phyloP scores from a whole-genome alignment of 2,329 filamentous ascomycete species.

The Mariannaea sp. region DNA sequence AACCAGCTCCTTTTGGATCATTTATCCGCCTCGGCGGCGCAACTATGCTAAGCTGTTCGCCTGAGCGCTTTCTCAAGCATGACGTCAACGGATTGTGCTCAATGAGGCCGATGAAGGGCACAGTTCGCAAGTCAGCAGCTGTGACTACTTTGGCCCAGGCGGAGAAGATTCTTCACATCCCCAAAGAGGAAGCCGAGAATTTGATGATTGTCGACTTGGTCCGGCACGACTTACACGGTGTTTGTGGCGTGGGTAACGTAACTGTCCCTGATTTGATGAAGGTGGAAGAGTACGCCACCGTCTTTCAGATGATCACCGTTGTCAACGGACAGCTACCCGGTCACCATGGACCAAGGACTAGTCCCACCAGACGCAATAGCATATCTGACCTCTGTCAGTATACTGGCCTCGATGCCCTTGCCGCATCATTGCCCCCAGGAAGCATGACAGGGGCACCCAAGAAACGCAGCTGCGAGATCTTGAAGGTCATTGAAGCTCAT shows the following conservation, averaged over 20 bases:
- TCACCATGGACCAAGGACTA: conserved; percentile 20
- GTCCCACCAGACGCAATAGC: conserved; percentile 13
- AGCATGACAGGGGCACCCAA: conserved; percentile 98
- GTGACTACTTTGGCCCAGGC: conserved; percentile 74
- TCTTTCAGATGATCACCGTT: conserved; percentile 90
- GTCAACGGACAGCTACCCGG: conserved; percentile 70
- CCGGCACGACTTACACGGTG: conserved; percentile 88
- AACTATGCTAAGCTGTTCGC: conserved; percentile 81
- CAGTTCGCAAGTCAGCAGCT: conserved; percentile 75
- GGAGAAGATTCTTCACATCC: conserved; percentile 71
- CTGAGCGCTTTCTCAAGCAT: conserved; percentile 81
- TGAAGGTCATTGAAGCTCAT: conserved; percentile 68
- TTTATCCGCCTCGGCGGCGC: conserved; percentile 72
- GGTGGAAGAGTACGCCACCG: conserved; percentile 88
- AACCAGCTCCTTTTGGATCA: conserved; percentile 84
- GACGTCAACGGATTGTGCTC: conserved; percentile 62
- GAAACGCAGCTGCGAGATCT: conserved; percentile 85
- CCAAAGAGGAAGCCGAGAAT: conserved; percentile 94
- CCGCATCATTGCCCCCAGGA: conserved; percentile 80
- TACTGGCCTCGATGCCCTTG: conserved; percentile 76
- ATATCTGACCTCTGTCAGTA: conserved; percentile 36
- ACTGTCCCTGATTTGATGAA: conserved; percentile 77
- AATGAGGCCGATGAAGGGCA: conserved; percentile 96
- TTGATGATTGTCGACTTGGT: conserved; percentile 98
- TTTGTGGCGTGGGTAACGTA: conserved; percentile 76